Evolutionary conservation across 345 rosid genomes (phyloP).

Genomic region (Sonneratia alba): DNA sequence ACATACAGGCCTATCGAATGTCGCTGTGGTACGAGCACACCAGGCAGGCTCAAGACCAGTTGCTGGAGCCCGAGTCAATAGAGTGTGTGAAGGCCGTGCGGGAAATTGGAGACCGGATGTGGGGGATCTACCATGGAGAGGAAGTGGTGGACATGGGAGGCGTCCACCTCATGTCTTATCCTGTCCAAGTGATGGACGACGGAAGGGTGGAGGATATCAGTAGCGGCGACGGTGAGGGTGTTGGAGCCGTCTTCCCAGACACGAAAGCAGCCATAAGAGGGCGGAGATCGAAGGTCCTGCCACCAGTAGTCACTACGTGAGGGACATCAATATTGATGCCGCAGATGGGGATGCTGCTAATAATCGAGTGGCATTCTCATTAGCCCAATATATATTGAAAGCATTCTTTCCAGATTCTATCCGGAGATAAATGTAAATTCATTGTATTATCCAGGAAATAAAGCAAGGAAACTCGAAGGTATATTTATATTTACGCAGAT

Average conservation of each 20-base stretch:
- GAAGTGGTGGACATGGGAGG: conserved; percentile 64
- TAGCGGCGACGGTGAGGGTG: conserved; percentile 7
- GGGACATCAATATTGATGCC: background rate
- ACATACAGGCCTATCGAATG: conserved; percentile 44
- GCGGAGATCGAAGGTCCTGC: conserved; percentile 54
- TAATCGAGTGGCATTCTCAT: too few species aligned
- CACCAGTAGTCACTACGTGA: conserved; percentile 58
- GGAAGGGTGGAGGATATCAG: conserved; percentile 48
- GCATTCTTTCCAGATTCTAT: background rate
- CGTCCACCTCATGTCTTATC: conserved; percentile 61
- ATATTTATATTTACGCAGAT: background rate
- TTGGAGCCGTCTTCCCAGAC: conserved; percentile 44
- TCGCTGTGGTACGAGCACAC: conserved; percentile 78
- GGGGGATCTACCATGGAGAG: conserved; percentile 60
- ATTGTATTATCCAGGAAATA: background rate
- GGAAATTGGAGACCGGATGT: conserved; percentile 53
- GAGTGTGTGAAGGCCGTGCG: conserved; percentile 47
- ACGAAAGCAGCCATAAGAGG: conserved; percentile 67
- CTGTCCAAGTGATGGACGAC: conserved; percentile 39
- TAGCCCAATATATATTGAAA: too few species aligned
- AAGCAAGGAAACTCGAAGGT: too few species aligned
- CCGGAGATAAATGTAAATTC: background rate
- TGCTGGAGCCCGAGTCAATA: conserved; percentile 43
- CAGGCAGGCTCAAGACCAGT: conserved; percentile 25
- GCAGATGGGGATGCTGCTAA: background rate